These are phyloP conservation scores for Phialophora chinensis DNA, from an alignment of 2,329 filamentous ascomycete genomes.

Conservation along the genomic window DNA sequence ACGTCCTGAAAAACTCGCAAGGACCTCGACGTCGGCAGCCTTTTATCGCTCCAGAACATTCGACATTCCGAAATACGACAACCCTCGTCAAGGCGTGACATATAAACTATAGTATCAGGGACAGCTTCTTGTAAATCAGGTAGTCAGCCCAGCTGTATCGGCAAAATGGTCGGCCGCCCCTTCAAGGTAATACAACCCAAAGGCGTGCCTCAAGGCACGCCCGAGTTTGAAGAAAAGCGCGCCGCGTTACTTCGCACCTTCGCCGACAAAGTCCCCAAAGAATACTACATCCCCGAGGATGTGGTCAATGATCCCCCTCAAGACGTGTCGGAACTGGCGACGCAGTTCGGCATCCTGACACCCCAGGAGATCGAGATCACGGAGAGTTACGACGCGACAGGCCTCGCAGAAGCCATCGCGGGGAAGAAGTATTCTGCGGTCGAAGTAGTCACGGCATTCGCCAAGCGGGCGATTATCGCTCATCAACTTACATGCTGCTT, in stretches of 20 bases:
- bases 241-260: constrained; percentile 23
- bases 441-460: constrained; percentile 51
- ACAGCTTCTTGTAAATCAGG: background rate
- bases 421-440: constrained; percentile 31
- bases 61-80: background rate
- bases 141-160: background rate
- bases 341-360: constrained; percentile 55
- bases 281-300: constrained; percentile 51
- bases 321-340: constrained; percentile 56
- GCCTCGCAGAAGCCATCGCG: constrained; percentile 46
- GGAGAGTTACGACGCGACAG: constrained; percentile 53
- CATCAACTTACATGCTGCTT: constrained; percentile 52
- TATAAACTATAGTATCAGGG: background rate
- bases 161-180: constrained; percentile 25
- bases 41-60: background rate
- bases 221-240: constrained; percentile 31
- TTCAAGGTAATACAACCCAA: constrained; percentile 25
- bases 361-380: constrained; percentile 55
- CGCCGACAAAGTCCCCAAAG: constrained; percentile 47
- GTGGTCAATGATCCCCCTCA: constrained; percentile 32
- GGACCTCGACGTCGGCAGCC: background rate
- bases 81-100: background rate
- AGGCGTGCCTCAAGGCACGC: constrained; percentile 24
- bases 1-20: background rate
- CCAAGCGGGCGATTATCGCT: constrained; percentile 48